Evolutionary conservation across 73 alveolate genomes (phyloP).

Genomic region (Paraurostyla sp.): DNA sequence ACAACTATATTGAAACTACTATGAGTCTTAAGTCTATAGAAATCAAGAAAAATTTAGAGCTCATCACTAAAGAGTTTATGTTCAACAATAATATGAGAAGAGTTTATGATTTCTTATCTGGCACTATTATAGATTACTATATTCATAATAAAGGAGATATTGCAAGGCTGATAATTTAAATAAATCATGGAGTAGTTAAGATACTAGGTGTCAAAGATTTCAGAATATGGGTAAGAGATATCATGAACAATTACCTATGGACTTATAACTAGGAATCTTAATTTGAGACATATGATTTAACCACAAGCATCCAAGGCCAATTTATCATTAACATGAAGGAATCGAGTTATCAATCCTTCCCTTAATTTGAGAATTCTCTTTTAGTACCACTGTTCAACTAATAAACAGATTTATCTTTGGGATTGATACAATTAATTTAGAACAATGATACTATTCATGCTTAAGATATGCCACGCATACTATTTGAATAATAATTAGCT

Average conservation of each 20-base stretch:
- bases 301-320: neutral
- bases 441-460: neutral
- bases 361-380: neutral
- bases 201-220: conserved; percentile 15
- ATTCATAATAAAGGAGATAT: neutral
- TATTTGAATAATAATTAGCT: neutral
- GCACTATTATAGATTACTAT: neutral
- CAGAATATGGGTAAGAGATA: conserved; percentile 25
- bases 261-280: neutral
- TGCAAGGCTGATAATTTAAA: neutral
- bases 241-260: conserved; percentile 21
- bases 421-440: neutral
- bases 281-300: neutral
- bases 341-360: neutral
- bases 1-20: conserved; percentile 24
- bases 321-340: neutral
- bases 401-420: neutral
- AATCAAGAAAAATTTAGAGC: conserved; percentile 14
- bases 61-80: conserved; percentile 3
- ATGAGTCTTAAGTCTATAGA: conserved; percentile 35
- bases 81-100: conserved; percentile 7
- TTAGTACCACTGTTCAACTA: neutral
- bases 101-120: conserved; percentile 8
- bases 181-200: neutral
- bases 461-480: neutral